Evolutionary conservation across 495 filamentous ascomycete genomes (phyloP), one percentile per base, ranked within the genome.

Genomic region (Podospora appendiculata): DNA sequence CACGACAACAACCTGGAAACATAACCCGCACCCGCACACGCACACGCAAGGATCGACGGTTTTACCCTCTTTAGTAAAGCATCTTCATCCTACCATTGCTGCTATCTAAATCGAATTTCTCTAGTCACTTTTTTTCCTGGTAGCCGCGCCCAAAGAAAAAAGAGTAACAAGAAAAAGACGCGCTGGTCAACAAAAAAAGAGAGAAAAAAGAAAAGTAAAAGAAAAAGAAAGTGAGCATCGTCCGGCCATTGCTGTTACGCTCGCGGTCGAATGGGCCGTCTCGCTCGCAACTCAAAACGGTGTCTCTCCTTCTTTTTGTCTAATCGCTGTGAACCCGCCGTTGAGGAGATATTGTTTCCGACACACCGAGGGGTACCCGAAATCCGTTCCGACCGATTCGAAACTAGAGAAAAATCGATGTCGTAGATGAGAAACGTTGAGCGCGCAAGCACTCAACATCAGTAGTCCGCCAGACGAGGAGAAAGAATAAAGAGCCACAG

Each of bases 341-440:
- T 9, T 43, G 41, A 43, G 14, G 41, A n/a, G 16, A 19, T 8
- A 17, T 4, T 43, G 10, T n/a, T 38, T 38, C 36, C 36, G 36
- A 38, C 36, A 13, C 36, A 13, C 36, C 10, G 41, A 9, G 41
- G 45, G 25, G 39, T 18, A 38, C 32, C 53, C 46, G 19, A 43
- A 19, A 3, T 47, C 35, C 34, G 46, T 8, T 14, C 47, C 57
- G 54, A 58, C 60, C 58, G 55, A 59, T 58, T 64, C 66, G 66
- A 67, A 61, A 66, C 62, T 65, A 68, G 55, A 58, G 61, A 56
- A 58, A 61, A 62, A 32, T 47, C 18, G 35, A 50, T 45, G 14
- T 47, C 55, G 35, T 46, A 32, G 34, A 32, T 19, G 25, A 25
- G 25, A 25, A 25, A 25, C 25, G 25, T 25, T 25, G 25, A 25